These are phyloP conservation scores for Neocallimastix lanati DNA, from an alignment of 192 early-diverging fungal genomes.

Conservation along the genomic window DNA sequence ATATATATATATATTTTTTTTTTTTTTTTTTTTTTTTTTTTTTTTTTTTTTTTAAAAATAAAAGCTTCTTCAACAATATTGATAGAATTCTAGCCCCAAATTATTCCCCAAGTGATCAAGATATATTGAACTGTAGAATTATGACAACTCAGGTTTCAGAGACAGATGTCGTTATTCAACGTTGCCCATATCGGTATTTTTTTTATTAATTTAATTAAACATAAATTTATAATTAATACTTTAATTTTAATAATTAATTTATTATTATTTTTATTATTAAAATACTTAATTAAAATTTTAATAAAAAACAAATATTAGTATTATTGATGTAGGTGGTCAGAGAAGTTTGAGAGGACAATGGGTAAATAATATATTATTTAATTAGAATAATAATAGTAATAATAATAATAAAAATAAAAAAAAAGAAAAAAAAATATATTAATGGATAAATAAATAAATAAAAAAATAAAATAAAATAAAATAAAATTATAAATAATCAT, in stretches of 20 bases:
- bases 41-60: too few species aligned
- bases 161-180: constrained; percentile 32
- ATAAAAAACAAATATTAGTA: not conserved
- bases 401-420: too few species aligned
- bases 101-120: constrained; percentile 43
- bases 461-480: too few species aligned
- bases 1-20: not conserved
- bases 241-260: too few species aligned
- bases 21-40: too few species aligned
- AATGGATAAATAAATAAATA: too few species aligned
- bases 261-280: too few species aligned
- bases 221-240: too few species aligned
- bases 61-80: constrained; percentile 28
- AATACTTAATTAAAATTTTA: too few species aligned
- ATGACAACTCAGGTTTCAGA: constrained; percentile 55
- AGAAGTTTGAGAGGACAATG: constrained; percentile 6
- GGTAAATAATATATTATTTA: not conserved
- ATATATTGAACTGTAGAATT: constrained; percentile 48
- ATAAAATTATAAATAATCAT: not conserved
- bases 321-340: constrained; percentile 60
- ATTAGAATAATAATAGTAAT: too few species aligned
- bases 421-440: too few species aligned
- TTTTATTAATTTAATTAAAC: not conserved
- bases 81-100: constrained; percentile 20
- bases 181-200: not conserved